A percentile compares a stretch with the other conserved stretches of the same genome.
These are phyloP conservation scores for Aschersonia sp. DNA, from an alignment of 2,329 filamentous ascomycete genomes.

Conservation along the genomic window DNA sequence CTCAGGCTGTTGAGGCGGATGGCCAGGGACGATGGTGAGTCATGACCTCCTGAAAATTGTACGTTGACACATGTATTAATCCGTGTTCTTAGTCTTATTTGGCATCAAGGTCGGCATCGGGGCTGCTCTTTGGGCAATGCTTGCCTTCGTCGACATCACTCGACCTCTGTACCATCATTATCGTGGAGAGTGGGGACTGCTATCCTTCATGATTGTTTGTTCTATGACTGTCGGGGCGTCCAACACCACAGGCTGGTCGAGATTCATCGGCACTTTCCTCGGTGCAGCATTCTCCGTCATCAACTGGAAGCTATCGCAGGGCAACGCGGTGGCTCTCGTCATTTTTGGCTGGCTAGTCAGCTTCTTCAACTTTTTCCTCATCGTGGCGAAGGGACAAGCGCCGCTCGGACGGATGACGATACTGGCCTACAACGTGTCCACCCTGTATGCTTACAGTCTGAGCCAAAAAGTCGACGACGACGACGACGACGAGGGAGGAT, in stretches of 20 bases:
- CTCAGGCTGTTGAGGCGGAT: constrained; percentile 28
- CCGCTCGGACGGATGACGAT: constrained; percentile 83
- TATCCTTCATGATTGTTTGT: constrained; percentile 92
- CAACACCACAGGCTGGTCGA: constrained; percentile 73
- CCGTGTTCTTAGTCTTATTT: constrained; percentile 36
- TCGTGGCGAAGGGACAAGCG: constrained; percentile 63
- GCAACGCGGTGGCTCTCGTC: constrained; percentile 56
- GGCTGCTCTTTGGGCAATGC: constrained; percentile 68
- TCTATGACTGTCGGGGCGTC: constrained; percentile 89
- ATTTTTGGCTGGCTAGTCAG: constrained; percentile 67
- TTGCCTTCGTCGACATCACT: constrained; percentile 63
- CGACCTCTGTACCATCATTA: constrained; percentile 66
- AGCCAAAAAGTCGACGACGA: constrained; percentile 60
- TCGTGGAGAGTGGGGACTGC: constrained; percentile 86
- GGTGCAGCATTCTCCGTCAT: constrained; percentile 60
- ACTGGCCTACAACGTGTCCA: constrained; percentile 84
- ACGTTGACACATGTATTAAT: background rate
- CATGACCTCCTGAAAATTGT: background rate
- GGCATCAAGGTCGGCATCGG: constrained; percentile 82
- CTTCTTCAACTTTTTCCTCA: constrained; percentile 71
- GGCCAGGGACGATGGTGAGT: constrained; percentile 32
- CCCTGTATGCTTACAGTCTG: constrained; percentile 79
- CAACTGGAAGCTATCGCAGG: constrained; percentile 61
- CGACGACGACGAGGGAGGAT: constrained; percentile 68
- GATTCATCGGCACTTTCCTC: constrained; percentile 69